Evolutionary conservation across 768 basidiomycete species (phyloP).

Genomic region (Leucogyrophana mollusca): DNA sequence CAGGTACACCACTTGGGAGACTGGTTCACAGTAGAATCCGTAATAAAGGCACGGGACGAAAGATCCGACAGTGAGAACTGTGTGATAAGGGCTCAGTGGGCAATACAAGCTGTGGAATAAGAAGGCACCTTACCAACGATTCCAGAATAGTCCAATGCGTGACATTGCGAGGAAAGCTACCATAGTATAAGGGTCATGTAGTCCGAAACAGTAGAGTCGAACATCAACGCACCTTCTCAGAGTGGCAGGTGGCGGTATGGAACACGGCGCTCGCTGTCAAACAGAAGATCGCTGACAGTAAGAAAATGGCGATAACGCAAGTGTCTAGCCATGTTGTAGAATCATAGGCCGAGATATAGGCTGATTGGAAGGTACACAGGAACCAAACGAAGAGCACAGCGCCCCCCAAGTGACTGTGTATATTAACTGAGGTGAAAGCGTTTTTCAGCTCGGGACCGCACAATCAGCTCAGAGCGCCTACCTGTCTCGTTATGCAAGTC

Average conservation of each 20-base stretch:
- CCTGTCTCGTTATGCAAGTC: constrained; percentile 82
- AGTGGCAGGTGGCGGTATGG: constrained; percentile 76
- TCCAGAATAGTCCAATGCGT: constrained; percentile 75
- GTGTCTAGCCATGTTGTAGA: constrained; percentile 61
- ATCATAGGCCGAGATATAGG: constrained; percentile 50
- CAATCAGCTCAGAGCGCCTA: constrained; percentile 22
- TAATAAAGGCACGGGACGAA: constrained; percentile 78
- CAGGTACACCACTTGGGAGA: constrained; percentile 55
- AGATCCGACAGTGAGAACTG: constrained; percentile 73
- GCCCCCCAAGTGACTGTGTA: constrained; percentile 78
- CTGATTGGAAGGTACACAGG: constrained; percentile 50
- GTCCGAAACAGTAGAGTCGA: background rate
- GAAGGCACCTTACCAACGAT: constrained; percentile 53
- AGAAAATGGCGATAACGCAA: constrained; percentile 60
- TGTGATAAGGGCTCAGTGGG: constrained; percentile 8
- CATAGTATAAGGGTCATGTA: constrained; percentile 2
- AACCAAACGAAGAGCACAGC: constrained; percentile 60
- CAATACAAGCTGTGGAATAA: constrained; percentile 3
- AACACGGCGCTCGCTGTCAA: constrained; percentile 68
- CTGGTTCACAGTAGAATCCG: constrained; percentile 67
- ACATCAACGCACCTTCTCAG: constrained; percentile 49
- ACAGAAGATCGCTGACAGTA: constrained; percentile 72
- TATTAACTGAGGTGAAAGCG: constrained; percentile 63
- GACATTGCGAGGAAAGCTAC: constrained; percentile 59
- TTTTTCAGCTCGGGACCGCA: constrained; percentile 2